These are phyloP conservation scores for Fusarium pseudocircinatum DNA, from an alignment of 2,329 filamentous ascomycete species.

Conservation along the genomic window DNA sequence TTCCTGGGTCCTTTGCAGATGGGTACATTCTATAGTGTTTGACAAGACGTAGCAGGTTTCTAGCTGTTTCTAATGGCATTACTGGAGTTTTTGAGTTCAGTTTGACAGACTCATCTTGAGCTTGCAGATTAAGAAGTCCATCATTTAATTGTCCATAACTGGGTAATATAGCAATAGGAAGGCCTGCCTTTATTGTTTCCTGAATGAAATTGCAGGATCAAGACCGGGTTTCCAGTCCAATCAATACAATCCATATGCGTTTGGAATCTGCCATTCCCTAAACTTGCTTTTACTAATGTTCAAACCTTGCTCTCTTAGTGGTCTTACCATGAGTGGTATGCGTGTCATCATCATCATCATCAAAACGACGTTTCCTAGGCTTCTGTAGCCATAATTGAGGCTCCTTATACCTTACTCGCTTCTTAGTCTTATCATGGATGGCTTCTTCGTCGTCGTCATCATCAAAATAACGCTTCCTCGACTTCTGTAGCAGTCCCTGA, in stretches of 20 bases:
- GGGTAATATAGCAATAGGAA: background rate
- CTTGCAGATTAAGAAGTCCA: background rate
- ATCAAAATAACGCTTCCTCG: background rate
- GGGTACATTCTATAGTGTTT: background rate
- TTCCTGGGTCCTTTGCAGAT: fast-evolving
- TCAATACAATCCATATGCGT: too few relatives aligned
- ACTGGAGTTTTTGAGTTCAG: background rate
- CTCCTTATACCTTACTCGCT: background rate
- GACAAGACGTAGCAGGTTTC: background rate
- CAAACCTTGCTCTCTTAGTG: too few relatives aligned
- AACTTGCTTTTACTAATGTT: too few relatives aligned
- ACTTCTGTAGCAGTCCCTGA: background rate
- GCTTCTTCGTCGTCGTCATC: background rate
- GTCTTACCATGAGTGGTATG: too few relatives aligned
- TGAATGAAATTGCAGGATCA: background rate
- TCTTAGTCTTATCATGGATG: fast-evolving
- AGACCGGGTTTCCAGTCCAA: fast-evolving
- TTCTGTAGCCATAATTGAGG: too few relatives aligned
- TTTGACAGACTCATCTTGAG: fast-evolving
- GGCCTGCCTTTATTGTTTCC: fast-evolving
- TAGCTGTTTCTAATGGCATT: background rate
- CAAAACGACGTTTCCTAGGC: too few relatives aligned
- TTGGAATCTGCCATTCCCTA: too few relatives aligned
- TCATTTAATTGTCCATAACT: fast-evolving
- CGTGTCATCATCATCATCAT: too few relatives aligned